Evolutionary conservation across 2,329 filamentous ascomycete genomes (phyloP).

Genomic region (Pseudocercospora vitis): DNA sequence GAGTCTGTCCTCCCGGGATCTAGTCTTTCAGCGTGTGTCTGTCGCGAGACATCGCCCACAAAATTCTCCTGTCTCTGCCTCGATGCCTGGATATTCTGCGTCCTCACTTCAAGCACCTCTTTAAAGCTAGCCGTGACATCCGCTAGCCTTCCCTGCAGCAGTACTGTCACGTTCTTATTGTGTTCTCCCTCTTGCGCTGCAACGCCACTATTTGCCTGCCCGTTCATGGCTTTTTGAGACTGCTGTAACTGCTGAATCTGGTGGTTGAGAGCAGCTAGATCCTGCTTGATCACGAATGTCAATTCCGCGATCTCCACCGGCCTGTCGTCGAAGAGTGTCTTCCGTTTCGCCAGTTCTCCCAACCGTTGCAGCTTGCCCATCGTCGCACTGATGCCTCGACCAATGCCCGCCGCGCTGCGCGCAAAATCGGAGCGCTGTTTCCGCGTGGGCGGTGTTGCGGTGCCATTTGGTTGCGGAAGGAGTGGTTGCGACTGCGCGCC

Average conservation of each 20-base stretch:
- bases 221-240: constrained; percentile 71
- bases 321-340: constrained; percentile 95
- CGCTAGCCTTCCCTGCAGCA: constrained; percentile 86
- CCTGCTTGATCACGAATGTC: constrained; percentile 97
- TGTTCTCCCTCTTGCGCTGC: constrained; percentile 84
- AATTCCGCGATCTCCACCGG: constrained; percentile 96
- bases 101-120: constrained; percentile 91
- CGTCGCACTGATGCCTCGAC: constrained; percentile 83
- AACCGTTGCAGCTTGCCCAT: constrained; percentile 95
- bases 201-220: constrained; percentile 37
- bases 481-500: constrained; percentile 74
- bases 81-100: constrained; percentile 96
- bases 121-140: constrained; percentile 96
- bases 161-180: constrained; percentile 93
- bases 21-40: constrained; percentile 15
- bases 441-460: constrained; percentile 37
- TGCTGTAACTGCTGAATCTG: constrained; percentile 82
- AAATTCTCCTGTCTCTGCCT: constrained; percentile 94
- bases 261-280: constrained; percentile 79
- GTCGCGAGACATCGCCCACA: constrained; percentile 80
- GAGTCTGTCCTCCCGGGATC: constrained; percentile 46
- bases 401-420: constrained; percentile 85
- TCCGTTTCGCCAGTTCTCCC: constrained; percentile 89
- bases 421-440: constrained; percentile 81
- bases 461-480: constrained; percentile 58